Evolutionary conservation across 352 stramenopile genomes (phyloP).

Genomic region (Globisporangium canariense): DNA sequence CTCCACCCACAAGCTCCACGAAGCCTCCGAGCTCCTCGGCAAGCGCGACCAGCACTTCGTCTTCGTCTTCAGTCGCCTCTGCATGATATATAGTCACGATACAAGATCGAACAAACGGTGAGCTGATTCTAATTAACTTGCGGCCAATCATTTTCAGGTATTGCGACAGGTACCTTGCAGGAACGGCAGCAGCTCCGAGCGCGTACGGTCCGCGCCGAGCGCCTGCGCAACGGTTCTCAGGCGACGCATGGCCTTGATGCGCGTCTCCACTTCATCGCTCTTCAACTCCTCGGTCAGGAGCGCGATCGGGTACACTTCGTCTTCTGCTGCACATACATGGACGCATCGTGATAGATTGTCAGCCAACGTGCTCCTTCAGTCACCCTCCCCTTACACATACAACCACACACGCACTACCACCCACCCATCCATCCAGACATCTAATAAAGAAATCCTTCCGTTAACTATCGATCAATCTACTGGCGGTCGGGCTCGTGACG

Average conservation of each 20-base stretch:
- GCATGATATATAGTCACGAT: slow-evolving; percentile 4
- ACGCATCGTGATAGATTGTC: background rate
- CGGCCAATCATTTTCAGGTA: too few relatives aligned
- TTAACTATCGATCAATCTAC: background rate
- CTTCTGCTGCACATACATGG: slow-evolving; percentile 30
- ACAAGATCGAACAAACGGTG: background rate
- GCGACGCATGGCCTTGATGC: slow-evolving; percentile 93
- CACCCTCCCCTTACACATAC: background rate
- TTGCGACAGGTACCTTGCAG: slow-evolving; percentile 48
- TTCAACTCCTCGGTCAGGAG: slow-evolving; percentile 92
- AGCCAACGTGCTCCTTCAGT: background rate
- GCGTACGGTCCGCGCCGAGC: slow-evolving; percentile 80
- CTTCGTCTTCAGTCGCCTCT: slow-evolving; percentile 90
- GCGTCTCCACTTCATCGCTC: slow-evolving; percentile 89
- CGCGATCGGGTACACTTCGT: slow-evolving; percentile 86
- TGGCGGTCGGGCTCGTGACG: background rate
- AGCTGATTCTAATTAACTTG: slow-evolving; percentile 3
- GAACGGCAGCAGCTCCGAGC: slow-evolving; percentile 87
- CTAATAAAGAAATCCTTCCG: too few relatives aligned
- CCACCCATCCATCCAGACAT: too few relatives aligned
- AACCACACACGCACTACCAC: background rate
- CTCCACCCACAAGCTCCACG: slow-evolving; percentile 84
- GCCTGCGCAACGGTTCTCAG: slow-evolving; percentile 90
- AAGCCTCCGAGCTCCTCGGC: slow-evolving; percentile 89
- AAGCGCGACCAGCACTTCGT: slow-evolving; percentile 92